Evolutionary conservation across 1,284 basidiomycete genomes (phyloP).

Genomic region (Trametes versicolor): DNA sequence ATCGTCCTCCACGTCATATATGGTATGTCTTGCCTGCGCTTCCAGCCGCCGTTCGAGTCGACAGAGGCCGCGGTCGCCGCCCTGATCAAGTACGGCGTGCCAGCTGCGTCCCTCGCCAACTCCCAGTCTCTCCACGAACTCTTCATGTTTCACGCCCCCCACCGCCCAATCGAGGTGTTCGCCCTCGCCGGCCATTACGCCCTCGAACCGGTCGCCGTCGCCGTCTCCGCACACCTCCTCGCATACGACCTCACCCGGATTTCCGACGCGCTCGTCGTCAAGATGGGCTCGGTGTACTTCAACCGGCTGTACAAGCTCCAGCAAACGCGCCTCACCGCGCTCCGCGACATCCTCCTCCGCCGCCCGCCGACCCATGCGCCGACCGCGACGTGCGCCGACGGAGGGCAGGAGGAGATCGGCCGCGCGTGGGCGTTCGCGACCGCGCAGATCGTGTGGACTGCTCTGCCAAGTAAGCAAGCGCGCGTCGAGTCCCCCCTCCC

Average conservation of each 20-base stretch:
- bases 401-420: background rate
- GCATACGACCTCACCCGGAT: constrained; percentile 40
- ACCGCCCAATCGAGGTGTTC: constrained; percentile 46
- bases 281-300: constrained; percentile 50
- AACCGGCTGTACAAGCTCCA: constrained; percentile 51
- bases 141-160: constrained; percentile 41
- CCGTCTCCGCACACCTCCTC: constrained; percentile 46
- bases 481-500: no score
- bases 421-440: constrained; percentile 15
- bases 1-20: constrained; percentile 47
- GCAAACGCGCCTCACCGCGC: constrained; percentile 43
- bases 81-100: constrained; percentile 43
- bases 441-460: constrained; percentile 12
- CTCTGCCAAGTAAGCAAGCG: constrained; percentile 9
- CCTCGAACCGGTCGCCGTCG: constrained; percentile 46
- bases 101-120: constrained; percentile 26
- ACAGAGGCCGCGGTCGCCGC: constrained; percentile 39
- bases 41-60: constrained; percentile 35
- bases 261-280: constrained; percentile 33
- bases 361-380: constrained; percentile 41
- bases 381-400: background rate
- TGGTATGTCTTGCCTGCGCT: constrained; percentile 39
- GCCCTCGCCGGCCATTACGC: constrained; percentile 45
- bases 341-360: constrained; percentile 44
- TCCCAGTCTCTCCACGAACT: constrained; percentile 38